A percentile compares a stretch with the other conserved stretches of the same genome.
Conservation (phyloP, 805 yeast species). For the Candida maltosa region DNA sequence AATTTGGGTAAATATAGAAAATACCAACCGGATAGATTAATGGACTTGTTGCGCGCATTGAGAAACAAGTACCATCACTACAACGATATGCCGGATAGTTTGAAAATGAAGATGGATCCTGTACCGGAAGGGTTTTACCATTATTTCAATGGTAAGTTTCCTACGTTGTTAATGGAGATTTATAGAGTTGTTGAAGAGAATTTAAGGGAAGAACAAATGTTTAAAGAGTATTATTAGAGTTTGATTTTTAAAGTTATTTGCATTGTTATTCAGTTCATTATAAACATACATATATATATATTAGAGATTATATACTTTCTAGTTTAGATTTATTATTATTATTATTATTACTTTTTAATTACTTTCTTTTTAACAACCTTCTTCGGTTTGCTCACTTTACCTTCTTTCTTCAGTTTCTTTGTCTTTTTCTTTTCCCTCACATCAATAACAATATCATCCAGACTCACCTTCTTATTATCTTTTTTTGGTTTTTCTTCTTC, state of each 20-base stretch:
- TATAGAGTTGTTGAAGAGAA: conserved; percentile 59
- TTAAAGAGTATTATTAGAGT: conserved; percentile 38
- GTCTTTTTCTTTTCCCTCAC: conserved; percentile 1
- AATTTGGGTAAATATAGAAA: conserved; percentile 90
- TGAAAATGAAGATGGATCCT: conserved; percentile 68
- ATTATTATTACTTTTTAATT: background rate
- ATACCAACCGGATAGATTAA: conserved; percentile 70
- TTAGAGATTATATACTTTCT: background rate
- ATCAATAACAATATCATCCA: background rate
- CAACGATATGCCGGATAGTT: conserved; percentile 75
- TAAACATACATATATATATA: conserved; percentile 2
- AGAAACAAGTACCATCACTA: conserved; percentile 94
- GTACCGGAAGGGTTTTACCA: conserved; percentile 80
- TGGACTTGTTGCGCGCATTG: conserved; percentile 85
- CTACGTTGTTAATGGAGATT: conserved; percentile 71
- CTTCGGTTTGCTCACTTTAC: conserved; percentile 3
- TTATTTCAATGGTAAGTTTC: conserved; percentile 75
- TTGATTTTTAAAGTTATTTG: conserved; percentile 13
- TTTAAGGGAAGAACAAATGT: conserved; percentile 61
- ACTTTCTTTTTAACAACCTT: conserved; percentile 1
- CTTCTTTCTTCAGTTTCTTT: conserved; percentile 1
- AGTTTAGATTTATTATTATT: background rate
- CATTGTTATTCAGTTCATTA: no score
- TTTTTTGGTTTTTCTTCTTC: conserved; percentile 1
- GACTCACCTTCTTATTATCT: conserved; percentile 2